These are phyloP conservation scores for Neurospora sp. DNA, from an alignment of 495 filamentous ascomycete species.

Conservation along the genomic window DNA sequence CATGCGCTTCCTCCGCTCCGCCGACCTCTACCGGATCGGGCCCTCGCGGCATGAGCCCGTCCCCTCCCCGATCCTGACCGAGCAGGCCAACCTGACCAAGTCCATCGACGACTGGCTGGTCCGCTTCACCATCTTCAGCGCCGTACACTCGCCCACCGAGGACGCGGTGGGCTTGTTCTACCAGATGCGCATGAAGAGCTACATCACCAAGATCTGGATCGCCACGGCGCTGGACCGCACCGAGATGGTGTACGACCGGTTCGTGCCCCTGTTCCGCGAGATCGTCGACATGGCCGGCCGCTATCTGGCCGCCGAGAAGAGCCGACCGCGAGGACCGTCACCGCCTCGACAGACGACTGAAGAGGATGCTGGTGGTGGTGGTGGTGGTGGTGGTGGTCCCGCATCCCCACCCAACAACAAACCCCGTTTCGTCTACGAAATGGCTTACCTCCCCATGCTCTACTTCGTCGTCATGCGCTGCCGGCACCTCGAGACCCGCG, in stretches of 20 bases:
- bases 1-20: slow-evolving; percentile 16
- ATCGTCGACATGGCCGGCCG: slow-evolving; percentile 10
- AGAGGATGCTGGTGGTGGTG: not conserved
- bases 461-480: slow-evolving; percentile 38
- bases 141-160: not conserved
- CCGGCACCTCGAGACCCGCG: slow-evolving; percentile 25
- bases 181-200: slow-evolving; percentile 13
- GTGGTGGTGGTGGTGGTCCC: not conserved
- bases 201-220: slow-evolving; percentile 14
- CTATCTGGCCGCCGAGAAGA: slow-evolving; percentile 2
- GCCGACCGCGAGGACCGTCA: not conserved
- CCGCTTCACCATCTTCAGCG: slow-evolving; percentile 13
- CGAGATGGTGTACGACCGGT: slow-evolving; percentile 20
- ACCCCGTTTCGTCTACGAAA: slow-evolving; percentile 34
- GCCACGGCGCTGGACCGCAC: slow-evolving; percentile 11
- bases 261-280: slow-evolving; percentile 12
- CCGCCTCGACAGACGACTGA: not conserved
- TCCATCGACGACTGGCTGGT: slow-evolving; percentile 14
- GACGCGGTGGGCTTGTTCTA: not conserved
- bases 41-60: slow-evolving; percentile 2
- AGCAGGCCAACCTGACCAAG: not conserved
- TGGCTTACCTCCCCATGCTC: slow-evolving; percentile 32
- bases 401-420: not conserved
- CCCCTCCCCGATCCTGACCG: slow-evolving; percentile 2
- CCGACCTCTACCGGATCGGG: slow-evolving; percentile 16